phyloP scores from a whole-genome alignment of 1,284 basidiomycete genomes.

The Veloporphyrellus conicus region DNA sequence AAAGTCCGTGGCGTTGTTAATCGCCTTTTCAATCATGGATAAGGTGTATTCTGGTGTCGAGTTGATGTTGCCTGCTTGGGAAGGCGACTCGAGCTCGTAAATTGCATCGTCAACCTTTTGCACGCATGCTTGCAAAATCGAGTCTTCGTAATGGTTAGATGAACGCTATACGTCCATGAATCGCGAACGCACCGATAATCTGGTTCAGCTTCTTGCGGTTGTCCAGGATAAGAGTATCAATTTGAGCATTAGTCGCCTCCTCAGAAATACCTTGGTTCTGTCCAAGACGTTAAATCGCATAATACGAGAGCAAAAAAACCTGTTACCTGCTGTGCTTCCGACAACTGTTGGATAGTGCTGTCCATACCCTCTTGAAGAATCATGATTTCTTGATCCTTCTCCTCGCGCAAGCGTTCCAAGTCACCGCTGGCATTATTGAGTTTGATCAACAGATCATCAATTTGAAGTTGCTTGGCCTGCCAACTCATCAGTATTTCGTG shows the following conservation, averaged over 20 bases:
- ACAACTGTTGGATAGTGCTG: conserved; percentile 84
- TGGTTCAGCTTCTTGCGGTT: conserved; percentile 97
- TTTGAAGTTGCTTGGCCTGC: conserved; percentile 89
- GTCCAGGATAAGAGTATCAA: conserved; percentile 95
- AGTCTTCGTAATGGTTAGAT: conserved; percentile 54
- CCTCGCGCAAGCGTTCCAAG: conserved; percentile 78
- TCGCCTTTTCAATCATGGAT: conserved; percentile 97
- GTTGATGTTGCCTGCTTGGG: conserved; percentile 89
- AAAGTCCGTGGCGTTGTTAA: conserved; percentile 93
- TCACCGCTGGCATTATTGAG: conserved; percentile 74
- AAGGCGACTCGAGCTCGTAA: conserved; percentile 95
- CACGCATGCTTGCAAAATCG: conserved; percentile 93
- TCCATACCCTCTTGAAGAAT: conserved; percentile 98
- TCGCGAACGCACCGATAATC: conserved; percentile 73
- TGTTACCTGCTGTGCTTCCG: conserved; percentile 78
- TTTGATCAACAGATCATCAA: conserved; percentile 83
- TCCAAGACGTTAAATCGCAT: conserved; percentile 14
- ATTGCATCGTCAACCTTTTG: conserved; percentile 97
- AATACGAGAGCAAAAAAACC: neutral
- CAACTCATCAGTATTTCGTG: conserved; percentile 14
- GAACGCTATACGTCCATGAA: neutral
- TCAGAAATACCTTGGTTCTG: conserved; percentile 82
- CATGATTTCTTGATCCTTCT: conserved; percentile 95
- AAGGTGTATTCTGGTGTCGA: conserved; percentile 97
- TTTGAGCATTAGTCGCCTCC: conserved; percentile 89